These are phyloP conservation scores for Pestalotiopsis sp. DNA, from an alignment of 2,329 filamentous ascomycete species.

Conservation along the genomic window DNA sequence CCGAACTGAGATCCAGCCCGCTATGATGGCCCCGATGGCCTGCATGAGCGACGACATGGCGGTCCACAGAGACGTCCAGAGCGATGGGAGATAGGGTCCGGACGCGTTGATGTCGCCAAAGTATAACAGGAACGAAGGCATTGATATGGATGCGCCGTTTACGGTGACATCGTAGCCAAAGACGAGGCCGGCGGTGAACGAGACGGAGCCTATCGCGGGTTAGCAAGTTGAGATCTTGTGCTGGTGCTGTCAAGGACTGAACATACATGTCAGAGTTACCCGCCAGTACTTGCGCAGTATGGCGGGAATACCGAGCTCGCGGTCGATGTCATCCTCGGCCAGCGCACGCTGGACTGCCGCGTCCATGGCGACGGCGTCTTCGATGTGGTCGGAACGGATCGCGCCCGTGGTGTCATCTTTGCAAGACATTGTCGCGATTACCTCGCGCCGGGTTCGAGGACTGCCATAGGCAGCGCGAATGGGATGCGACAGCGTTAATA, in stretches of 20 bases:
- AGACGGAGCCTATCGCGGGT: not conserved
- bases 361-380: not conserved
- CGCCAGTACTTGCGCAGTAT: not conserved
- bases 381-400: not conserved
- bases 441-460: not conserved
- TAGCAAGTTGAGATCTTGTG: not conserved
- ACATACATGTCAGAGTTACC: no score
- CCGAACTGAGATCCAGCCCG: not conserved
- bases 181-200: not conserved
- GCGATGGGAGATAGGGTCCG: not conserved
- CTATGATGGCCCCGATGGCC: not conserved
- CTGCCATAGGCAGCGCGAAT: not conserved
- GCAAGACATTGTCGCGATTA: not conserved
- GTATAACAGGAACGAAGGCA: not conserved
- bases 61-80: not conserved
- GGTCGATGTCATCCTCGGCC: not conserved
- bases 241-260: not conserved
- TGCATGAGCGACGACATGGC: not conserved
- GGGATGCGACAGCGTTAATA: not conserved
- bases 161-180: not conserved
- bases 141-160: not conserved
- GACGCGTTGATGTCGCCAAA: not conserved
- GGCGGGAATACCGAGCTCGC: not conserved
- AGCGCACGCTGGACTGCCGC: not conserved
- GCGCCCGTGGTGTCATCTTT: not conserved